Conservation (phyloP, 805 yeast genomes). For the Millerozyma miso region DNA sequence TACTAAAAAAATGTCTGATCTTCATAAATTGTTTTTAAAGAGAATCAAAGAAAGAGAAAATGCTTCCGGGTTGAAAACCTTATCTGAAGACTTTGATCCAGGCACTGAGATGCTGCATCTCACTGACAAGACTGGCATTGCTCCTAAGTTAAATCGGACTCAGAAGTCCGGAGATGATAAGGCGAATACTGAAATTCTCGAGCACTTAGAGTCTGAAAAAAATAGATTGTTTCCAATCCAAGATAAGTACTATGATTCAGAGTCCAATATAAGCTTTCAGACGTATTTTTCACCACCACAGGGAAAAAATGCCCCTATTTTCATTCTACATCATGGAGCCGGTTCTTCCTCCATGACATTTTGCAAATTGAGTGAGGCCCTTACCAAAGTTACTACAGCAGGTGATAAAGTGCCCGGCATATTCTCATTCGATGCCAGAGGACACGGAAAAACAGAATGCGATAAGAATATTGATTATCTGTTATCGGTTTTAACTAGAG, state of each 20-base stretch:
- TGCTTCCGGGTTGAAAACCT: conserved; percentile 16
- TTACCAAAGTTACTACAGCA: conserved; percentile 10
- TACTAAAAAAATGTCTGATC: conserved; percentile 20
- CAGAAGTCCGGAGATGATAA: not conserved
- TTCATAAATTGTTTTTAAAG: conserved; percentile 23
- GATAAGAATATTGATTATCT: conserved; percentile 28
- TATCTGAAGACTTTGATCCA: conserved; percentile 13
- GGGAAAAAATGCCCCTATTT: conserved; percentile 44
- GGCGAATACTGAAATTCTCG: not conserved
- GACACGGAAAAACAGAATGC: conserved; percentile 58
- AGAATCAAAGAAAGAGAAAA: conserved; percentile 20
- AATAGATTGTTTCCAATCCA: conserved; percentile 12
- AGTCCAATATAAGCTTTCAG: conserved; percentile 19
- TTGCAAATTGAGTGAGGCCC: conserved; percentile 43
- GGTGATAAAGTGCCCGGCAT: conserved; percentile 44
- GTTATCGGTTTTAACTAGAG: conserved; percentile 51
- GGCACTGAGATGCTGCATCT: not conserved
- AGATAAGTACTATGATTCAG: conserved; percentile 14
- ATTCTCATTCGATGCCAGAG: conserved; percentile 75
- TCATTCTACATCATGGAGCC: conserved; percentile 89
- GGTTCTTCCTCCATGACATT: conserved; percentile 86
- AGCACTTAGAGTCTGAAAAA: conserved; percentile 8
- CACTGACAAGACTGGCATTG: not conserved
- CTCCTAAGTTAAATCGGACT: not conserved
- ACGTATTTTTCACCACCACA: conserved; percentile 57